These are phyloP conservation scores for Aspergillus ochraceoroseus DNA, from an alignment of 2,329 filamentous ascomycete genomes.

Conservation along the genomic window DNA sequence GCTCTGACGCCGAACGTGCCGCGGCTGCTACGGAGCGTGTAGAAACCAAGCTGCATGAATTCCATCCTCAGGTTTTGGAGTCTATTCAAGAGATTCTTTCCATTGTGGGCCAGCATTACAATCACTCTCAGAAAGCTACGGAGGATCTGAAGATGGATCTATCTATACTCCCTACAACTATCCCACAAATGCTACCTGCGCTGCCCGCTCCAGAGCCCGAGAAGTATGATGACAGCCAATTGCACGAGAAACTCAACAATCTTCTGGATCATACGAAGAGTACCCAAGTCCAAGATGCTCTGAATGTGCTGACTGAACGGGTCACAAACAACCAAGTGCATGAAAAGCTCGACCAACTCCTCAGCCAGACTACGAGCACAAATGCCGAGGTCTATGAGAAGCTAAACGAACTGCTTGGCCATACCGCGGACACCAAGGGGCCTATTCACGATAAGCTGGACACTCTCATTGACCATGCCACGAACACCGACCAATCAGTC, in stretches of 20 bases:
- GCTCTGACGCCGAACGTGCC: constrained; percentile 72
- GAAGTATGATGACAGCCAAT: constrained; percentile 57
- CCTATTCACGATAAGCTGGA: constrained; percentile 36
- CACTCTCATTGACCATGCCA: constrained; percentile 48
- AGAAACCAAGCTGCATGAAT: constrained; percentile 72
- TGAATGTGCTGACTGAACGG: constrained; percentile 46
- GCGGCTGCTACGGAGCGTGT: constrained; percentile 68
- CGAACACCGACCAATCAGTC: constrained; percentile 63
- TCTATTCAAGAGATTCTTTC: constrained; percentile 79
- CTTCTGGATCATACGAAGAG: constrained; percentile 45
- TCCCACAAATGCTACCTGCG: constrained; percentile 55
- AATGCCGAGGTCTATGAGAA: constrained; percentile 54
- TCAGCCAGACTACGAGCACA: constrained; percentile 31
- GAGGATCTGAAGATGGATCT: constrained; percentile 57
- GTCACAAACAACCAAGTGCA: constrained; percentile 52
- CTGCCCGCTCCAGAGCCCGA: constrained; percentile 47
- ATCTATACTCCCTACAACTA: constrained; percentile 47
- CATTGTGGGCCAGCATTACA: constrained; percentile 79
- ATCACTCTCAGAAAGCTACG: constrained; percentile 69
- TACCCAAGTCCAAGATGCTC: constrained; percentile 55
- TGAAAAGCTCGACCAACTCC: constrained; percentile 53
- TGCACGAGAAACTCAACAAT: constrained; percentile 57
- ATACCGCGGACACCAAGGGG: constrained; percentile 28
- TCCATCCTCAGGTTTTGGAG: constrained; percentile 82
- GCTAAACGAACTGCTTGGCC: constrained; percentile 46